Evolutionary conservation across 2,329 filamentous ascomycete genomes (phyloP).

Genomic region (Penicillium sp.): DNA sequence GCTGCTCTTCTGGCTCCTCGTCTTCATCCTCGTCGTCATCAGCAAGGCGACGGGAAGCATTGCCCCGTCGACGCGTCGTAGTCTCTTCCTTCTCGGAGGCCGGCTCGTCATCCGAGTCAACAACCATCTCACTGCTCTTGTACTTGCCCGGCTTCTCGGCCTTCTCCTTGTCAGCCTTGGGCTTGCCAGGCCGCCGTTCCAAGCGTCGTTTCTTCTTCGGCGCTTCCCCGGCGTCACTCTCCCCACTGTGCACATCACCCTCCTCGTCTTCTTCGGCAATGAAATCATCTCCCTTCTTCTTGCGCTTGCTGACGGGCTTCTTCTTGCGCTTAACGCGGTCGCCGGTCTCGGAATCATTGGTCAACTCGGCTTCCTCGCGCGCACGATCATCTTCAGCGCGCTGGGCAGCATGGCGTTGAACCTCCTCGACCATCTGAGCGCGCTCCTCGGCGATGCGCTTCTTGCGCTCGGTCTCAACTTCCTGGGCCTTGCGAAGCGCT

Average conservation of each 20-base stretch:
- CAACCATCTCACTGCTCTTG: slow-evolving; percentile 83
- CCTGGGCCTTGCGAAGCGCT: slow-evolving; percentile 66
- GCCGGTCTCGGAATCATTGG: slow-evolving; percentile 78
- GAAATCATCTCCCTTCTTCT: slow-evolving; percentile 59
- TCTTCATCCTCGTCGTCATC: slow-evolving; percentile 51
- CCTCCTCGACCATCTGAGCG: slow-evolving; percentile 73
- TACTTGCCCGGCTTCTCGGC: slow-evolving; percentile 63
- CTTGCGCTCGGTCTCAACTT: slow-evolving; percentile 71
- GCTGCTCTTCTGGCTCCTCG: slow-evolving; percentile 39
- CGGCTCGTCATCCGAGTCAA: slow-evolving; percentile 64
- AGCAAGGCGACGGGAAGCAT: slow-evolving; percentile 35
- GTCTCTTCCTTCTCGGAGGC: slow-evolving; percentile 50
- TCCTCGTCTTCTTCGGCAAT: slow-evolving; percentile 52
- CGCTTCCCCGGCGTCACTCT: slow-evolving; percentile 40
- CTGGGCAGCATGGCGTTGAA: slow-evolving; percentile 71
- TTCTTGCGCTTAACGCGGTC: slow-evolving; percentile 80
- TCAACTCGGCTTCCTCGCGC: slow-evolving; percentile 74
- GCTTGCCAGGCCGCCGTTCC: slow-evolving; percentile 53
- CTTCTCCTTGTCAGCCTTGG: slow-evolving; percentile 70
- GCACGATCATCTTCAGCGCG: slow-evolving; percentile 70
- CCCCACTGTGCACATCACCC: slow-evolving; percentile 34
- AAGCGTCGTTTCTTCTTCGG: slow-evolving; percentile 63
- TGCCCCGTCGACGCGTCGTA: slow-evolving; percentile 36
- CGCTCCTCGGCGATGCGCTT: slow-evolving; percentile 85
- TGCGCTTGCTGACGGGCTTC: slow-evolving; percentile 51